Conservation (phyloP, 768 basidiomycete genomes). For the Macrolepiota dolichaula region DNA sequence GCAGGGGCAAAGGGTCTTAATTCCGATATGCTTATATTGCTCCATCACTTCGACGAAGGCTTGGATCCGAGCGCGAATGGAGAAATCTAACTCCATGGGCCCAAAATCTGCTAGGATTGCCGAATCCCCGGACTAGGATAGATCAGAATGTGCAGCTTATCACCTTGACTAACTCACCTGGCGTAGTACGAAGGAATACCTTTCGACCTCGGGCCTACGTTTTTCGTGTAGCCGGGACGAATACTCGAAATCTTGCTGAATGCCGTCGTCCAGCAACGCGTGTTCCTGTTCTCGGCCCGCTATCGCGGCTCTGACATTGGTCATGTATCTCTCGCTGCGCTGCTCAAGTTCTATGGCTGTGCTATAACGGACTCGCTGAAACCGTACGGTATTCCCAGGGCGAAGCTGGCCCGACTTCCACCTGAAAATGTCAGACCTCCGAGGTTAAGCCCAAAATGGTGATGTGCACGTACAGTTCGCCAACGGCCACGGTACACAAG, state of each 20-base stretch:
- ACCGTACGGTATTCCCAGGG: constrained; percentile 52
- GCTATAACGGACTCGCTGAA: constrained; percentile 45
- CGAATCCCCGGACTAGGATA: constrained; percentile 54
- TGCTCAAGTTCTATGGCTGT: constrained; percentile 28
- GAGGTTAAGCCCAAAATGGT: too few relatives aligned
- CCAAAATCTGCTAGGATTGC: constrained; percentile 66
- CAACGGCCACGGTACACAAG: constrained; percentile 46
- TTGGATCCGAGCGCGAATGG: constrained; percentile 55
- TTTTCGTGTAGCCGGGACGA: neutral
- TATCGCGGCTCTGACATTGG: constrained; percentile 18
- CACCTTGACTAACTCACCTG: constrained; percentile 35
- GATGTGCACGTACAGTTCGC: constrained; percentile 41
- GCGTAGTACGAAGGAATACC: constrained; percentile 40
- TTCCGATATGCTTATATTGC: constrained; percentile 26
- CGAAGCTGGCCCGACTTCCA: constrained; percentile 69
- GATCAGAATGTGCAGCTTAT: neutral
- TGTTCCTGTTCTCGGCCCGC: neutral
- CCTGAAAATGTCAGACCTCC: constrained; percentile 23
- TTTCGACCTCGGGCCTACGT: neutral
- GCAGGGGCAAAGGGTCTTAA: constrained; percentile 44
- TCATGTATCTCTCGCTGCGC: constrained; percentile 25
- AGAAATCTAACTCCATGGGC: constrained; percentile 46
- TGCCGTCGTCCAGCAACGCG: neutral
- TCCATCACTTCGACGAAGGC: constrained; percentile 43
- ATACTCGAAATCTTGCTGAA: neutral